phyloP scores from a whole-genome alignment of 208 protist species.

The Acanthamoeba royreba region DNA sequence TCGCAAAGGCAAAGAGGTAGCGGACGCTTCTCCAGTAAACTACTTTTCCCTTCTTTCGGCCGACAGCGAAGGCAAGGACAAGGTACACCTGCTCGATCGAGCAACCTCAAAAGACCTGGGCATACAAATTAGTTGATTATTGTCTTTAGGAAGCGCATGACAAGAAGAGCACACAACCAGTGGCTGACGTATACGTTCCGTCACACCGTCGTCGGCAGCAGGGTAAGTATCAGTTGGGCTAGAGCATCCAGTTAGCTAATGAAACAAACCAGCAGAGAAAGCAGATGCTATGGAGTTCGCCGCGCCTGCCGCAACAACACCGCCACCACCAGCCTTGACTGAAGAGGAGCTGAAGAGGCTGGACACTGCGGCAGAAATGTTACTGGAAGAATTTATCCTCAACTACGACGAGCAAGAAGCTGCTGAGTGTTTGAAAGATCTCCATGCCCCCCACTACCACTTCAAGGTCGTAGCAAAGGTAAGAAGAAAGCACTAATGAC shows the following conservation, averaged over 20 bases:
- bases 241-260: neutral
- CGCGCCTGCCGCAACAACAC: neutral
- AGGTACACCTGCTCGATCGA: too few species aligned
- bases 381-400: neutral
- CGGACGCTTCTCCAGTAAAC: neutral
- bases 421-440: neutral
- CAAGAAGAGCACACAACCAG: neutral
- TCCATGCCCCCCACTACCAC: neutral
- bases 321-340: neutral
- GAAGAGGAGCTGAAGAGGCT: neutral
- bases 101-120: too few species aligned
- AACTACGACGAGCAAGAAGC: neutral
- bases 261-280: neutral
- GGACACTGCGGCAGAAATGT: neutral
- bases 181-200: neutral
- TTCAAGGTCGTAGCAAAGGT: neutral
- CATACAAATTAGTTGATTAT: too few species aligned
- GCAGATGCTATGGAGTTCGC: too few species aligned
- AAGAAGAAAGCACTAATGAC: too few species aligned
- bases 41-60: neutral
- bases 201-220: neutral
- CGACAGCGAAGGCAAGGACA: neutral
- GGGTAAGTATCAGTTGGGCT: neutral
- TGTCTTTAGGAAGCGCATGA: neutral
- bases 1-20: neutral